Percentiles rank a stretch among this genome's conserved stretches.
Evolutionary conservation across 805 yeast species (phyloP).

Genomic region (Metschnikowia dekortorum): DNA sequence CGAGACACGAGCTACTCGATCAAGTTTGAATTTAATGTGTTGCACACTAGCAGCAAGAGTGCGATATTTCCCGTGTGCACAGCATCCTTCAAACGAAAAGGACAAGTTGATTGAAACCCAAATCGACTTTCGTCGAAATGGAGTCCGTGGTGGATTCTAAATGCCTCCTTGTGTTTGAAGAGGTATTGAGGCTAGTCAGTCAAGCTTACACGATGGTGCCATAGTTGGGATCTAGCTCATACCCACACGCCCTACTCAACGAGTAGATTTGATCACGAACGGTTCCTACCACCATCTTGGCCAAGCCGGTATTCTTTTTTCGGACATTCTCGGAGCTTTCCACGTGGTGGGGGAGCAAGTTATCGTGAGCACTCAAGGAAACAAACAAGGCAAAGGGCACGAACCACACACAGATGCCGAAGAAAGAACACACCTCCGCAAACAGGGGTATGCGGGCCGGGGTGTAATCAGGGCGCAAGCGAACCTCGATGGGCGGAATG

Average conservation of each 20-base stretch:
- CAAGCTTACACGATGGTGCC: conserved; percentile 41
- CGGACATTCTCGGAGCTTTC: conserved; percentile 20
- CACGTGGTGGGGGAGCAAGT: conserved; percentile 63
- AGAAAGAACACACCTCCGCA: conserved; percentile 89
- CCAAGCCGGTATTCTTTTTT: conserved; percentile 50
- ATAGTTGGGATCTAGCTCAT: conserved; percentile 54
- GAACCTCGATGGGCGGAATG: conserved; percentile 62
- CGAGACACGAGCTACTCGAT: too few relatives aligned
- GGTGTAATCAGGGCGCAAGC: conserved; percentile 53
- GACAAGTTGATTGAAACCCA: too few relatives aligned
- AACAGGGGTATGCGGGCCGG: conserved; percentile 75
- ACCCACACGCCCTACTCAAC: conserved; percentile 54
- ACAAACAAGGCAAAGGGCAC: conserved; percentile 91
- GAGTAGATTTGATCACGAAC: conserved; percentile 45
- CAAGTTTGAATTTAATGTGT: too few relatives aligned
- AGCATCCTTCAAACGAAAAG: too few relatives aligned
- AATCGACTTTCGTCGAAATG: too few relatives aligned
- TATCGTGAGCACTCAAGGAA: conserved; percentile 87
- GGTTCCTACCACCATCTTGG: conserved; percentile 58
- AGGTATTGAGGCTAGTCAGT: not conserved
- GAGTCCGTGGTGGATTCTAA: too few relatives aligned
- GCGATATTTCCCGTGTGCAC: too few relatives aligned
- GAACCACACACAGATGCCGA: conserved; percentile 91
- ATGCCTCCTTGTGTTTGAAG: too few relatives aligned
- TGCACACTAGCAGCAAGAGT: too few relatives aligned